Evolutionary conservation across 164 flowering plant species (phyloP), one percentile per base, ranked within the genome.

Genomic region (Aristolochia californica): DNA sequence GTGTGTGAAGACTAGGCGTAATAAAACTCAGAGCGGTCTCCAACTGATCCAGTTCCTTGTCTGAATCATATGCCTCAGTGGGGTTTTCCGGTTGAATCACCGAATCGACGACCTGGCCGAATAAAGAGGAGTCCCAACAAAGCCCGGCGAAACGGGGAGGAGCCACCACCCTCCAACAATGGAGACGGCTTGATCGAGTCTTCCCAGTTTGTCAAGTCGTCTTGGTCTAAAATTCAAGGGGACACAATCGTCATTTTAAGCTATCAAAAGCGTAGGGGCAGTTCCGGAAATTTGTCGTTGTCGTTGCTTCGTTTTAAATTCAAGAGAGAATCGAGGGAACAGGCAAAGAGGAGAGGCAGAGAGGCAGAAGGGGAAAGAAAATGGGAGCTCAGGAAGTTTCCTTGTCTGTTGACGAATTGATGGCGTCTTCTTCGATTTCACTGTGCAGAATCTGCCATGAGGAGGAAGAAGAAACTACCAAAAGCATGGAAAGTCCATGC

Each of bases 401-500:
- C 1, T 60, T 88, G 67, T 58, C 45, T 12, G 72, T 81, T 25
- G 86, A 83, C 43, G 84, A 77, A 21, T 71, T 72, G 58, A 24
- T 57, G 54, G 54, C 15, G 18, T 13, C 47, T 43, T 55, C 58
- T 26, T 53, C 55, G 27, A n/a, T 51, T 54, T 55, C 61, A 13
- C 71, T 65, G 75, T 91, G 96, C 64, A 80, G 98, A 79, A 91
- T 91, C 23, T 91, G 98, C 71, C 96, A 86, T 61, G 96, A 88
- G 69, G 95, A 70, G 44, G 67, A 55, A 61, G 95, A 84, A 48
- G 69, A 58, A 12, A 88, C 76, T 38, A 68, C 64, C 18, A 67
- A 59, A 48, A 72, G 66, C 56, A 66, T 91, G 60, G 95, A 88
- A 75, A 70, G 83, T 68, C 98, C 98, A 14, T 88, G 98, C 66